Conservation (phyloP, 805 yeast genomes). For the Yarrowia alimentaria region DNA sequence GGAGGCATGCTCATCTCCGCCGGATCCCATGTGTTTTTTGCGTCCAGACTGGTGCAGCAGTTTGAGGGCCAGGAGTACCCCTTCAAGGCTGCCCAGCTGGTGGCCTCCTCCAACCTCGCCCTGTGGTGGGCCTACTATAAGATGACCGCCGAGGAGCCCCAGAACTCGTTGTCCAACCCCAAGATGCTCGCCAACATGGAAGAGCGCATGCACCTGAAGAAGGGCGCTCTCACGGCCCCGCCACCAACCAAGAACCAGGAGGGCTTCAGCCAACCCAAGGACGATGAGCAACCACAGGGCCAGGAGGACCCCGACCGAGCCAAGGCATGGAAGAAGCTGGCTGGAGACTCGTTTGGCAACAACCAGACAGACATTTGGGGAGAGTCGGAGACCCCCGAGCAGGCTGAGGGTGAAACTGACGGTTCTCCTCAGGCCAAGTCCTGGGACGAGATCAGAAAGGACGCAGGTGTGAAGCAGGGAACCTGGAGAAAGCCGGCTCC, state of each 20-base stretch:
- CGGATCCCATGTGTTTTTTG: neutral
- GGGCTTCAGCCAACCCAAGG: neutral
- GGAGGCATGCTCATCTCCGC: slow-evolving; percentile 8
- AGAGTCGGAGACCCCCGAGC: neutral
- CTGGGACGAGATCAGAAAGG: slow-evolving; percentile 23
- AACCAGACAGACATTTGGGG: slow-evolving; percentile 10
- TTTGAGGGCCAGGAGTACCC: slow-evolving; percentile 14
- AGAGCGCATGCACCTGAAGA: slow-evolving; percentile 8
- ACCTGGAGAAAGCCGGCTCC: slow-evolving; percentile 3
- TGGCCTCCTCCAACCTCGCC: slow-evolving; percentile 8
- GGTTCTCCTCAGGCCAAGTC: neutral
- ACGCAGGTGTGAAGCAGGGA: slow-evolving; percentile 2
- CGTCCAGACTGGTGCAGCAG: neutral
- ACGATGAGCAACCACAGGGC: neutral
- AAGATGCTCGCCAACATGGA: slow-evolving; percentile 24
- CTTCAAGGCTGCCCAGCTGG: slow-evolving; percentile 2
- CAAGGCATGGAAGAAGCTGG: slow-evolving; percentile 20
- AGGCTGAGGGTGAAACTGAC: too few relatives aligned
- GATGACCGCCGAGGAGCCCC: slow-evolving; percentile 26
- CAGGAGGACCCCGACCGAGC: slow-evolving; percentile 15
- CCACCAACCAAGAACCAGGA: slow-evolving; percentile 8
- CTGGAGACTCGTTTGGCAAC: slow-evolving; percentile 2
- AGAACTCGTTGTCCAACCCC: slow-evolving; percentile 25
- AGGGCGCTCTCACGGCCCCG: slow-evolving; percentile 10
- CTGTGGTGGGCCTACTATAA: slow-evolving; percentile 27